A percentile compares a stretch with the other conserved stretches of the same genome.
These are phyloP conservation scores for Circinella minor DNA, from an alignment of 371 early-diverging fungal species.

Conservation along the genomic window DNA sequence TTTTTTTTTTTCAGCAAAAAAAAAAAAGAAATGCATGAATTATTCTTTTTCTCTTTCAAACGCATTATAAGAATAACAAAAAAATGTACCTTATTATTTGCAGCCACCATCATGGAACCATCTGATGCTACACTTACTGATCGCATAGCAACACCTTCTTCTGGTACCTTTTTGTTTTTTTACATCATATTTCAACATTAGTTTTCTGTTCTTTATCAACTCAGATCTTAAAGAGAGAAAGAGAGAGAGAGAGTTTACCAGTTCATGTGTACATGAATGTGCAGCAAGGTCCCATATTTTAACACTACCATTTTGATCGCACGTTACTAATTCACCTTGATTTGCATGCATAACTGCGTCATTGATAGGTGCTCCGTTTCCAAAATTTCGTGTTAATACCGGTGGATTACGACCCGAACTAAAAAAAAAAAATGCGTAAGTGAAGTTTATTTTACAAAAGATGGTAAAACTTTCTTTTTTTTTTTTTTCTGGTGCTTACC, in stretches of 20 bases:
- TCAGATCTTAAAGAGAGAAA: background rate
- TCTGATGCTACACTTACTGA: conserved; percentile 92
- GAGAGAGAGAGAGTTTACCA: conserved; percentile 46
- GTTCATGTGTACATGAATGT: conserved; percentile 86
- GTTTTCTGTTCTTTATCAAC: too few relatives aligned
- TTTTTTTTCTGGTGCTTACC: conserved; percentile 31
- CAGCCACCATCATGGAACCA: conserved; percentile 88
- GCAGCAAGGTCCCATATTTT: conserved; percentile 94
- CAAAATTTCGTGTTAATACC: conserved; percentile 81
- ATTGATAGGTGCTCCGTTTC: conserved; percentile 89
- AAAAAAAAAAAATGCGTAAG: background rate
- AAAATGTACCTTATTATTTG: conserved; percentile 81
- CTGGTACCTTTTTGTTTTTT: conserved; percentile 62
- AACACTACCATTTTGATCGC: conserved; percentile 93
- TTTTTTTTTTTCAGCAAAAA: background rate
- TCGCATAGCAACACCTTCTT: conserved; percentile 87
- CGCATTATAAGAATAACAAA: background rate
- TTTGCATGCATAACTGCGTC: conserved; percentile 96
- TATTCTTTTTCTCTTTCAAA: background rate
- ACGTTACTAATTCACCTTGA: conserved; percentile 92
- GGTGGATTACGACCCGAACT: conserved; percentile 57
- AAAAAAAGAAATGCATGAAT: background rate
- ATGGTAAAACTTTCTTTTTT: too few relatives aligned
- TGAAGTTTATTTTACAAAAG: too few relatives aligned
- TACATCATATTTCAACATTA: background rate